A percentile compares a stretch with the other conserved stretches of the same genome.
phyloP scores from a whole-genome alignment of 257 asterid genomes.

The Solanum phureja region DNA sequence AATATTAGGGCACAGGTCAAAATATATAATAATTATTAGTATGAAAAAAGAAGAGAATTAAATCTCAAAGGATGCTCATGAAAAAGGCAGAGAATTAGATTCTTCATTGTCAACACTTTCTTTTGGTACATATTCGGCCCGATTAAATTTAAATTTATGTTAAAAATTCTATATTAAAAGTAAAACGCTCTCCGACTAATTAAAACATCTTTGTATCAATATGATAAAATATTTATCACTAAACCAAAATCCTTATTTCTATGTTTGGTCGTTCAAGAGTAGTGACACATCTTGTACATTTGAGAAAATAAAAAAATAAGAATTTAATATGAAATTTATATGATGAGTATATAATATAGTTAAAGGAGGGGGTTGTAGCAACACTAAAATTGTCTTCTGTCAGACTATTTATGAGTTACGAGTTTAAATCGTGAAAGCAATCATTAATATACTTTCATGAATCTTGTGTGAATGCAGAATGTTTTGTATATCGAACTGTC shows the following conservation, averaged over 20 bases:
- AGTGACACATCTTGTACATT: background rate
- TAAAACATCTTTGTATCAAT: background rate
- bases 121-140: background rate
- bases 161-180: rapidly evolving
- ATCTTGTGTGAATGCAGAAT: rapidly evolving
- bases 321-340: no score
- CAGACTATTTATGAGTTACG: background rate
- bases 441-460: background rate
- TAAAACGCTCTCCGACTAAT: background rate
- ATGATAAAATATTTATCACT: background rate
- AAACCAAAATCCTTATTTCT: background rate
- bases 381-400: background rate
- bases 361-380: background rate
- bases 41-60: background rate
- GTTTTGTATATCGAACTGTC: background rate
- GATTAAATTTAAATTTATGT: background rate
- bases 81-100: background rate
- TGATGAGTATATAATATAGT: background rate
- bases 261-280: background rate
- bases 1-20: background rate
- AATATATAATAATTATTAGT: background rate
- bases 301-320: background rate
- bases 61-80: background rate
- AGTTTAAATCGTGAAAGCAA: rapidly evolving
- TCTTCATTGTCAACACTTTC: background rate